Evolutionary conservation across 148 eudicot species (phyloP).

Genomic region (Camellia lanceoleosa): DNA sequence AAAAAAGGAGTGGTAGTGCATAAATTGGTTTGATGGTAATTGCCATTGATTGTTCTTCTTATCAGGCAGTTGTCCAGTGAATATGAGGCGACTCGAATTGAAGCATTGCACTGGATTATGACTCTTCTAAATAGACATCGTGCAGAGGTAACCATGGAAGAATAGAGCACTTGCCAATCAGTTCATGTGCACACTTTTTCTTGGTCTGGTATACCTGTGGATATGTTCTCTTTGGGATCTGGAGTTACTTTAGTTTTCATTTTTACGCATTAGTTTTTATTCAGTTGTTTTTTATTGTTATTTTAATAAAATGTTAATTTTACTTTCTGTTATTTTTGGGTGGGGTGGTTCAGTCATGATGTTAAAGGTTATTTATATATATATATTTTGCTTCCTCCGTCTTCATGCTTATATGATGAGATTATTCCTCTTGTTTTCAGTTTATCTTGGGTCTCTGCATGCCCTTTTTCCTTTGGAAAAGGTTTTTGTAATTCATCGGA

Average conservation of each 20-base stretch:
- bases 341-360: conserved; percentile 1
- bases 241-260: background rate
- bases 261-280: background rate
- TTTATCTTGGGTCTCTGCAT: too few relatives aligned
- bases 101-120: conserved; percentile 92
- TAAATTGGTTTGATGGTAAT: background rate
- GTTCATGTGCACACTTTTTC: background rate
- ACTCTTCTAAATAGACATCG: conserved; percentile 80
- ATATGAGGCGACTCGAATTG: conserved; percentile 97
- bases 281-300: background rate
- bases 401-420: too few relatives aligned
- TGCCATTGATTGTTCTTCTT: conserved; percentile 17
- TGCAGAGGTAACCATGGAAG: conserved; percentile 46
- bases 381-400: too few relatives aligned
- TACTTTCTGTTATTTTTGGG: background rate
- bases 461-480: too few relatives aligned
- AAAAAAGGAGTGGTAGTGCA: conserved; percentile 1
- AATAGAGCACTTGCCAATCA: background rate
- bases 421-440: too few relatives aligned
- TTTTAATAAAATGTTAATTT: background rate
- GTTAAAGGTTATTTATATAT: background rate
- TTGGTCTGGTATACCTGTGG: background rate
- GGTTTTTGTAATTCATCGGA: background rate
- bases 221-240: background rate
- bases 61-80: conserved; percentile 89